Percentiles rank a stretch among this genome's conserved stretches.
Conservation (phyloP, 371 early-diverging fungal species). For the Neoconidiobolus thromboides region DNA sequence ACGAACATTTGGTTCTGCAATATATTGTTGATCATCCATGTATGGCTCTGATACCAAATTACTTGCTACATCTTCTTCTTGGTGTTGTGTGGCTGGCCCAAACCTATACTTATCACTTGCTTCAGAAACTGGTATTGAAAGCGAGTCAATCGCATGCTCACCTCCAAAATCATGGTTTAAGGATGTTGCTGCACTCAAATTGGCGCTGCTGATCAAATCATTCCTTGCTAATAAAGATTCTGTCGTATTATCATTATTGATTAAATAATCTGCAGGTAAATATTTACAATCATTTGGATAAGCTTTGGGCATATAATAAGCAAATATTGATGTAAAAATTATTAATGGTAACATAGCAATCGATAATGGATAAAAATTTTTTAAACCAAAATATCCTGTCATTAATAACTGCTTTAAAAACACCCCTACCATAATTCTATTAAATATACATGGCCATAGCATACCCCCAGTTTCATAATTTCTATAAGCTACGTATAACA, state of each 20-base stretch:
- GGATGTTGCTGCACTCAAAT: not conserved
- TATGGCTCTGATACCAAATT: not conserved
- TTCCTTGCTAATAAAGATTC: not conserved
- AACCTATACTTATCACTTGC: not conserved
- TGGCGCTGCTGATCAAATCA: not conserved
- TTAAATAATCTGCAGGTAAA: conserved; percentile 14
- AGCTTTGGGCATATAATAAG: conserved; percentile 23
- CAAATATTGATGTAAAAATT: conserved; percentile 25
- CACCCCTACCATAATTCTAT: conserved; percentile 52
- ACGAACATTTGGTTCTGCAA: conserved; percentile 28
- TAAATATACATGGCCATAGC: conserved; percentile 54
- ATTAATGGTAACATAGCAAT: conserved; percentile 25
- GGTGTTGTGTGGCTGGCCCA: not conserved
- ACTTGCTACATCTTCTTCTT: not conserved
- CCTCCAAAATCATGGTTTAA: not conserved
- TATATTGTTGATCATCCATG: conserved; percentile 48
- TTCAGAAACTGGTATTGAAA: not conserved
- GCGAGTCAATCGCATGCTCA: no score
- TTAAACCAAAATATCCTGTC: conserved; percentile 50
- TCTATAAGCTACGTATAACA: conserved; percentile 62
- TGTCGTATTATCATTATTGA: not conserved
- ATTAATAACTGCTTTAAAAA: conserved; percentile 69
- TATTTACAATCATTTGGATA: conserved; percentile 28
- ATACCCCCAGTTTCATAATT: conserved; percentile 62
- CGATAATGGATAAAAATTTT: conserved; percentile 24